A percentile compares a stretch with the other conserved stretches of the same genome.
These are phyloP conservation scores for Botrytis byssoidea DNA, from an alignment of 2,329 filamentous ascomycete genomes.

Conservation along the genomic window DNA sequence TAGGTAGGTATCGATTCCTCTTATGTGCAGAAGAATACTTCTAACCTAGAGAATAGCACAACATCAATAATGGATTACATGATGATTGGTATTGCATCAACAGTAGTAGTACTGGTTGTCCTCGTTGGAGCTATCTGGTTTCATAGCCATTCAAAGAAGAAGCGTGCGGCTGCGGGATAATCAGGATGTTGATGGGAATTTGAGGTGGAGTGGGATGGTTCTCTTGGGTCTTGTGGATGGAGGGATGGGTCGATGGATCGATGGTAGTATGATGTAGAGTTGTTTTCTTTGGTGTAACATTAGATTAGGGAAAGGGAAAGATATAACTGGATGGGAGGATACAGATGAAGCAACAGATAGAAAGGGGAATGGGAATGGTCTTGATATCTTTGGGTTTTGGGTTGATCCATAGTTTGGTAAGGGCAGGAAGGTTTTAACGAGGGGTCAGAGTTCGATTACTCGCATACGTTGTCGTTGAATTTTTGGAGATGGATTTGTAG, in stretches of 20 bases:
- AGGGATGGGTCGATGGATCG: neutral
- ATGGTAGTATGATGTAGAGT: neutral
- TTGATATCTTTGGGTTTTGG: neutral
- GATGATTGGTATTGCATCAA: neutral
- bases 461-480: neutral
- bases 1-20: neutral
- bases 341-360: neutral
- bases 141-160: neutral
- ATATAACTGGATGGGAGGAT: neutral
- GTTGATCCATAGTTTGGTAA: too few relatives aligned
- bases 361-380: neutral
- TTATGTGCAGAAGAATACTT: too few relatives aligned
- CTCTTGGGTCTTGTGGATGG: neutral
- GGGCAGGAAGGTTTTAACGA: neutral
- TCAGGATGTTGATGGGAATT: neutral
- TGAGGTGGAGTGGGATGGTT: neutral
- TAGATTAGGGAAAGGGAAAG: neutral
- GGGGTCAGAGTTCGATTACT: neutral
- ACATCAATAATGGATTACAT: neutral
- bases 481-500: neutral
- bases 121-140: neutral
- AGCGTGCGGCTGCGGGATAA: neutral
- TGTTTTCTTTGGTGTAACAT: neutral
- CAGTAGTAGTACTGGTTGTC: neutral
- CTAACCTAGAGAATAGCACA: neutral